These are phyloP conservation scores for Dalbergia oliveri DNA, from an alignment of 306 rosid species.

Conservation along the genomic window DNA sequence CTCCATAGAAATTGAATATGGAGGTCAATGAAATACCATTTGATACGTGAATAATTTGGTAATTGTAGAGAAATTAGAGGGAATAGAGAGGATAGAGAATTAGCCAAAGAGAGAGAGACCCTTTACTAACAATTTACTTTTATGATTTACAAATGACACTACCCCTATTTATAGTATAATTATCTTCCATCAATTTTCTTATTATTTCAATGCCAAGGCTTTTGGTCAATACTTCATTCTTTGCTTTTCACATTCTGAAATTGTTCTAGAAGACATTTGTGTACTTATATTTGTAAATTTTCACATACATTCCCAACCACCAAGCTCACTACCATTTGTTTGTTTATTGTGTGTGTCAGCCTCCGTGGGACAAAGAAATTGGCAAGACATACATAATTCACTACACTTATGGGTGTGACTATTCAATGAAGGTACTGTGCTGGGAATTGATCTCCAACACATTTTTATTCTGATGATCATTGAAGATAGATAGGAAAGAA, in stretches of 20 bases:
- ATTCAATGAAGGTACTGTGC: slow-evolving; percentile 75
- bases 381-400: slow-evolving; percentile 86
- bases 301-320: slow-evolving; percentile 2
- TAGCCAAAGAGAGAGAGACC: too few species aligned
- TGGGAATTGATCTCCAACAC: slow-evolving; percentile 16
- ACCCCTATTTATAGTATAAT: too few species aligned
- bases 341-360: slow-evolving; percentile 64
- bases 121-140: too few species aligned
- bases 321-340: slow-evolving; percentile 42
- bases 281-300: not conserved
- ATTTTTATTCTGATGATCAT: slow-evolving; percentile 21
- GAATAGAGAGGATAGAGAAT: too few species aligned
- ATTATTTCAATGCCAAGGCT: slow-evolving; percentile 17
- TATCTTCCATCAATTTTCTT: too few species aligned
- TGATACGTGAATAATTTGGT: too few species aligned
- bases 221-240: not conserved
- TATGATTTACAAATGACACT: too few species aligned
- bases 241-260: slow-evolving; percentile 16
- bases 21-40: too few species aligned
- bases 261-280: not conserved
- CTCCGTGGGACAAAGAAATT: slow-evolving; percentile 91
- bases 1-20: too few species aligned
- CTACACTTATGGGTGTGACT: slow-evolving; percentile 96
- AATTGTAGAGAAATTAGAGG: too few species aligned
- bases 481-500: not conserved